A percentile compares a stretch with the other conserved stretches of the same genome.
phyloP scores from a whole-genome alignment of 371 early-diverging fungal species.

The Rhizopus microsporus region DNA sequence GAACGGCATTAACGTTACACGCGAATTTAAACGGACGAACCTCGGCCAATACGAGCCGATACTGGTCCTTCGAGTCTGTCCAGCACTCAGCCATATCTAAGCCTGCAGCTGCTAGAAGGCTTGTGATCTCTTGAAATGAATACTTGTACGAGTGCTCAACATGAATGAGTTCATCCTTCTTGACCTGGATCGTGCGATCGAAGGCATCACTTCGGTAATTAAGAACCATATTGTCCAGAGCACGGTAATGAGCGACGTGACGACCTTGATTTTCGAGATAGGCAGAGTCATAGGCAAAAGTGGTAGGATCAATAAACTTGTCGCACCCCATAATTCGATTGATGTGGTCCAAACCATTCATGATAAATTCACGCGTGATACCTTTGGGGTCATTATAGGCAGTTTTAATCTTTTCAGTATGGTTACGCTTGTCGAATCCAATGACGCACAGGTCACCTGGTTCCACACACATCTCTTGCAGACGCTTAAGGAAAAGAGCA shows the following conservation, averaged over 20 bases:
- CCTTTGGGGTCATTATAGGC: slow-evolving; percentile 87
- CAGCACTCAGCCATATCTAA: slow-evolving; percentile 62
- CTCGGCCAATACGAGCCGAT: slow-evolving; percentile 74
- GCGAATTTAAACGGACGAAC: slow-evolving; percentile 69
- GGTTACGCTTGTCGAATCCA: slow-evolving; percentile 85
- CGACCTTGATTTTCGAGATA: slow-evolving; percentile 78
- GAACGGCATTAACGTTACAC: slow-evolving; percentile 18
- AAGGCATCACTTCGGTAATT: slow-evolving; percentile 38
- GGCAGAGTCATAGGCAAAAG: slow-evolving; percentile 72
- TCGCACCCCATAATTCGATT: slow-evolving; percentile 65
- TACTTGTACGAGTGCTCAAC: slow-evolving; percentile 91
- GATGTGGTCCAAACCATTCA: slow-evolving; percentile 83
- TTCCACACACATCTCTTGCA: slow-evolving; percentile 50
- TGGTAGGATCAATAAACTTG: slow-evolving; percentile 52
- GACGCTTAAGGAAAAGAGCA: slow-evolving; percentile 50
- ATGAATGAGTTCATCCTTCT: slow-evolving; percentile 81
- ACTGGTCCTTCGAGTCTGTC: slow-evolving; percentile 62
- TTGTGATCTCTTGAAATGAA: slow-evolving; percentile 55
- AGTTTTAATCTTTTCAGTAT: slow-evolving; percentile 59
- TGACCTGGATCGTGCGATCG: slow-evolving; percentile 37
- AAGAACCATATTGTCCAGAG: slow-evolving; percentile 50
- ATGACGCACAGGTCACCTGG: slow-evolving; percentile 78
- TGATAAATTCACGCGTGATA: slow-evolving; percentile 77
- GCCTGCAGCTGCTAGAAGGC: slow-evolving; percentile 57
- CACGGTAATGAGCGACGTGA: slow-evolving; percentile 79